These are phyloP conservation scores for Beauveria varroae DNA, from an alignment of 2,329 filamentous ascomycete genomes.

Conservation along the genomic window DNA sequence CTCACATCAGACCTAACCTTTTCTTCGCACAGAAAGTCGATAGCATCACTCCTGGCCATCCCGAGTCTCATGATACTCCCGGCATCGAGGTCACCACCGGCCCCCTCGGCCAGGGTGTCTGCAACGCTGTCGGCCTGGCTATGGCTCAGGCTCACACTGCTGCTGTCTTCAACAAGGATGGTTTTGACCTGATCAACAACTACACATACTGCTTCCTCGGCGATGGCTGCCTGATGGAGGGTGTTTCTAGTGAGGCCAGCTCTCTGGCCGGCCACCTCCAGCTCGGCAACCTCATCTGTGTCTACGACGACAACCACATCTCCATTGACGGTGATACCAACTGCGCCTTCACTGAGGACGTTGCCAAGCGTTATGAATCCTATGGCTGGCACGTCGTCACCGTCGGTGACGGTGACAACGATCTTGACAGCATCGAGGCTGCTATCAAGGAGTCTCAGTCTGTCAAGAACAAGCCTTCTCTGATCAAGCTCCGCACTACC, in stretches of 20 bases:
- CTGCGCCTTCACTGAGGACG: conserved; percentile 94
- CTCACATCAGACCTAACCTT: not conserved
- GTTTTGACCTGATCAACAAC: conserved; percentile 87
- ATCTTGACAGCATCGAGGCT: conserved; percentile 79
- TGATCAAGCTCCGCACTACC: conserved; percentile 95
- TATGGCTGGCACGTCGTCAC: conserved; percentile 91
- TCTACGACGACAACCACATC: conserved; percentile 99
- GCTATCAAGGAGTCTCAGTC: conserved; percentile 79
- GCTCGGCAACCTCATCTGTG: conserved; percentile 91
- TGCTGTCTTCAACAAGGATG: conserved; percentile 93
- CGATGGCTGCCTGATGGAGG: conserved; percentile 98
- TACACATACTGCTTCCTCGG: conserved; percentile 96
- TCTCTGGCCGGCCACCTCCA: conserved; percentile 93
- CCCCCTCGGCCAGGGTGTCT: conserved; percentile 93
- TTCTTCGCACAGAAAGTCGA: conserved; percentile 36
- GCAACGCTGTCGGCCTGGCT: conserved; percentile 95
- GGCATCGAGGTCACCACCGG: conserved; percentile 98
- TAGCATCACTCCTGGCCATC: conserved; percentile 88
- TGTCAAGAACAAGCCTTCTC: conserved; percentile 90
- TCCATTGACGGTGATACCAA: conserved; percentile 92
- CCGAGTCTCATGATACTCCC: conserved; percentile 92
- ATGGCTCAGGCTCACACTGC: conserved; percentile 91
- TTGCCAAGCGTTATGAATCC: conserved; percentile 86
- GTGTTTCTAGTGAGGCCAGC: conserved; percentile 86
- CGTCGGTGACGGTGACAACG: conserved; percentile 82